These are phyloP conservation scores for Epichloe sylvatica DNA, from an alignment of 2,329 filamentous ascomycete genomes.

Conservation along the genomic window DNA sequence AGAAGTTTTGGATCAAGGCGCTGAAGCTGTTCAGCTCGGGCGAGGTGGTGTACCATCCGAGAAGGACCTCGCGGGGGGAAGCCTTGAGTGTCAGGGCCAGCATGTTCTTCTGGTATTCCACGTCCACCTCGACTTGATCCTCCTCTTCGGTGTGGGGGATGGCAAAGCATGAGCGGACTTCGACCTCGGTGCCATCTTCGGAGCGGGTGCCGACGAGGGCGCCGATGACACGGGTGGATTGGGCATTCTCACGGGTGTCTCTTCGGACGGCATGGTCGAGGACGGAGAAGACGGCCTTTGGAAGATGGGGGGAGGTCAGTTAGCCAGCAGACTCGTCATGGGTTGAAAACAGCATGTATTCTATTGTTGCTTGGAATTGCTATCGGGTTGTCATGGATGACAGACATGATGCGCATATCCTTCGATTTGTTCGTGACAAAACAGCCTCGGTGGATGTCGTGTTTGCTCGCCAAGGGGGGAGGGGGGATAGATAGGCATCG, in stretches of 20 bases:
- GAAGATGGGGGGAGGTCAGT: not conserved
- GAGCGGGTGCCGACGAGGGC: constrained; percentile 84
- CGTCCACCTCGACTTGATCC: constrained; percentile 98
- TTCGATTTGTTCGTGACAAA: not conserved
- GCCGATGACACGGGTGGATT: constrained; percentile 92
- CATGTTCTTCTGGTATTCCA: constrained; percentile 99
- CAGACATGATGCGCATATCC: not conserved
- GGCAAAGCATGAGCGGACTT: constrained; percentile 91
- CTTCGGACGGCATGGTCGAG: constrained; percentile 89
- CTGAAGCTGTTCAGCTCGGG: constrained; percentile 97
- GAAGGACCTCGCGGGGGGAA: constrained; percentile 75
- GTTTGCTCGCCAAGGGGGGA: not conserved
- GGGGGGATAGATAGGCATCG: constrained; percentile 13
- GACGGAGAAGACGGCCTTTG: constrained; percentile 57
- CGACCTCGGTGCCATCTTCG: constrained; percentile 93
- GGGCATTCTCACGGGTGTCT: constrained; percentile 51
- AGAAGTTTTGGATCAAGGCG: constrained; percentile 97
- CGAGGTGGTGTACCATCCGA: constrained; percentile 97
- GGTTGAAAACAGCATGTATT: not conserved
- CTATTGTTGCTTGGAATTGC: not conserved
- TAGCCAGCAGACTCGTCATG: not conserved
- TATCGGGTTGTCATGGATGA: not conserved
- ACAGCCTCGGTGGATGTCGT: not conserved
- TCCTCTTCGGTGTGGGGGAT: constrained; percentile 97
- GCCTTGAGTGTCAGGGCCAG: constrained; percentile 86